Evolutionary conservation across 1,139 yeast genomes (phyloP).

Genomic region (Blastobotrys capitulatus): DNA sequence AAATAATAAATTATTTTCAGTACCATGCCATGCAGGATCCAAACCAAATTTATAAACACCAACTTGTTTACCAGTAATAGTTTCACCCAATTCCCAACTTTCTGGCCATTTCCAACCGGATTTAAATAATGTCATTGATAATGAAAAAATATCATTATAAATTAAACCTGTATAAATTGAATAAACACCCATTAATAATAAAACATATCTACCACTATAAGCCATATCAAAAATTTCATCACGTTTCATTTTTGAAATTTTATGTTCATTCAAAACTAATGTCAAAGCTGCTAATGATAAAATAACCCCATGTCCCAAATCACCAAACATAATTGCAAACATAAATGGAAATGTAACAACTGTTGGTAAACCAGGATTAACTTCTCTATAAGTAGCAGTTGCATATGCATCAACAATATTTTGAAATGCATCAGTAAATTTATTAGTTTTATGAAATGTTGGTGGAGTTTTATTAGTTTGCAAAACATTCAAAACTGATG

Average conservation of each 20-base stretch:
- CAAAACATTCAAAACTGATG: slow-evolving; percentile 75
- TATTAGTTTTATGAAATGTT: slow-evolving; percentile 85
- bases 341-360: slow-evolving; percentile 94
- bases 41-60: slow-evolving; percentile 81
- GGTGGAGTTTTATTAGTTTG: slow-evolving; percentile 86
- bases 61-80: slow-evolving; percentile 54
- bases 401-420: slow-evolving; percentile 94
- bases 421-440: slow-evolving; percentile 89
- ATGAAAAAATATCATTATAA: slow-evolving; percentile 90
- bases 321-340: slow-evolving; percentile 99
- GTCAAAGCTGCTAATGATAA: slow-evolving; percentile 65
- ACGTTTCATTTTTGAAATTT: slow-evolving; percentile 59
- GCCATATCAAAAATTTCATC: slow-evolving; percentile 98
- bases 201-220: slow-evolving; percentile 81
- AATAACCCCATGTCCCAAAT: slow-evolving; percentile 89
- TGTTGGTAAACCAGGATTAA: slow-evolving; percentile 93
- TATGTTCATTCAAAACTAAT: slow-evolving; percentile 63
- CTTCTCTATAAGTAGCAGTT: slow-evolving; percentile 88
- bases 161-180: slow-evolving; percentile 91
- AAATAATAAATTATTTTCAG: slow-evolving; percentile 85
- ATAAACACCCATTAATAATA: slow-evolving; percentile 84
- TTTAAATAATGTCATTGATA: slow-evolving; percentile 75
- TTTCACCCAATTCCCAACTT: slow-evolving; percentile 55
- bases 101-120: slow-evolving; percentile 95
- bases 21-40: slow-evolving; percentile 96